These are phyloP conservation scores for Psilocybe subaeruginosa DNA, from an alignment of 768 basidiomycete species.

Conservation along the genomic window DNA sequence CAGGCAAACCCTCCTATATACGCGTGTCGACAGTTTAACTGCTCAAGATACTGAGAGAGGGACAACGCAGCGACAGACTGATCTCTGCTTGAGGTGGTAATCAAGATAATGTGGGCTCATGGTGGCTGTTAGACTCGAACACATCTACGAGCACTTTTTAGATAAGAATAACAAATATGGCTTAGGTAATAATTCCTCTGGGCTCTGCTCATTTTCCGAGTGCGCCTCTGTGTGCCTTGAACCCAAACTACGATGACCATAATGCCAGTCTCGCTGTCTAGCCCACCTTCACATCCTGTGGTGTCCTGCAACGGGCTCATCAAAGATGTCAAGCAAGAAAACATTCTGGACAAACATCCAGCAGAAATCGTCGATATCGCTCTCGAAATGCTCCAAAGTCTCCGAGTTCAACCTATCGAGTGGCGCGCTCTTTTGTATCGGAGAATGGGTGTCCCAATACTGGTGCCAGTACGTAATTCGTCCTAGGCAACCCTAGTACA, in stretches of 20 bases:
- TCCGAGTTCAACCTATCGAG: conserved; percentile 26
- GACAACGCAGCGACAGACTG: conserved; percentile 20
- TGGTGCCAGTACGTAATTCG: conserved; percentile 21
- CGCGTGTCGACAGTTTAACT: conserved; percentile 25
- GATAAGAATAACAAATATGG: no score
- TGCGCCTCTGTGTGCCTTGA: neutral
- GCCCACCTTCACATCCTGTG: neutral
- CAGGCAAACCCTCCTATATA: conserved; percentile 35
- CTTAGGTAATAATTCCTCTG: no score
- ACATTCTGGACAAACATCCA: conserved; percentile 19
- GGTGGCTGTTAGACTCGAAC: neutral
- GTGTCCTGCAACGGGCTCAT: neutral
- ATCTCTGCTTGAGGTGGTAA: conserved; percentile 21
- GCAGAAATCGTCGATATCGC: conserved; percentile 30
- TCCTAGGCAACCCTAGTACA: neutral
- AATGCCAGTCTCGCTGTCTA: neutral
- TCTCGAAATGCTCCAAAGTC: conserved; percentile 21
- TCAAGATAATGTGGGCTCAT: conserved; percentile 12
- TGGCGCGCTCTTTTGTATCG: conserved; percentile 28
- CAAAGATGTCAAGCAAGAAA: conserved; percentile 1
- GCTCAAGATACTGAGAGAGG: conserved; percentile 20
- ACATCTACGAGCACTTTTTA: no score
- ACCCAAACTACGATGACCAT: neutral
- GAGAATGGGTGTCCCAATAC: conserved; percentile 29
- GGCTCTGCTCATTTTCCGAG: no score